These are phyloP conservation scores for Venturiaceae sp. DNA, from an alignment of 2,329 filamentous ascomycete genomes.

Conservation along the genomic window DNA sequence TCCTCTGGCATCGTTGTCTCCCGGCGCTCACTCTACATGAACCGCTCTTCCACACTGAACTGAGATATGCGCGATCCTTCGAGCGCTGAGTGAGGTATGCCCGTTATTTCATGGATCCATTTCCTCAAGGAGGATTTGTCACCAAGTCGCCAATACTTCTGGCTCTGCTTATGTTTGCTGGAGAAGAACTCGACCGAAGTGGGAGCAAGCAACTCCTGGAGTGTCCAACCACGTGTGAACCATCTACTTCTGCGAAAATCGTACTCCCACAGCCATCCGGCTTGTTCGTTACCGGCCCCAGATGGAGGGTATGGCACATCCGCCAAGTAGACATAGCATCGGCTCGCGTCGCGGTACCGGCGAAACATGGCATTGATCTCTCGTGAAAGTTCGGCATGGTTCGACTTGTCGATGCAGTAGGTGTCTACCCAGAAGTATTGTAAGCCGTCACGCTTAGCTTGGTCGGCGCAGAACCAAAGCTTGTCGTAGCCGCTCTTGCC, in stretches of 20 bases:
- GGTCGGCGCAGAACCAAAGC: slow-evolving; percentile 4
- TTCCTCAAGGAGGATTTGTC: slow-evolving; percentile 3
- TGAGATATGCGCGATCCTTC: slow-evolving; percentile 2
- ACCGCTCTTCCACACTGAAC: slow-evolving; percentile 5
- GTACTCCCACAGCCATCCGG: not conserved
- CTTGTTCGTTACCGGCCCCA: no score
- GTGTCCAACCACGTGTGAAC: no score
- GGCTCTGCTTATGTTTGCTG: slow-evolving; percentile 14
- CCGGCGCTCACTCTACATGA: not conserved
- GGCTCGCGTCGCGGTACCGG: slow-evolving; percentile 4
- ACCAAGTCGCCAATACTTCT: slow-evolving; percentile 1
- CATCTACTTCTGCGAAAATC: slow-evolving; percentile 13
- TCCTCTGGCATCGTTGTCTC: slow-evolving; percentile 3
- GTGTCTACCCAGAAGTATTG: no score
- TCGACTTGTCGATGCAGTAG: slow-evolving; percentile 1
- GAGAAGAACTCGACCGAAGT: slow-evolving; percentile 17
- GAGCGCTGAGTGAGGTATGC: slow-evolving; percentile 9
- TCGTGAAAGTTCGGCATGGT: not conserved
- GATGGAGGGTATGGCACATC: not conserved
- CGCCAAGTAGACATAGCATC: slow-evolving; percentile 10
- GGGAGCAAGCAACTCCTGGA: slow-evolving; percentile 15
- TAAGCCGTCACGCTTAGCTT: slow-evolving; percentile 11
- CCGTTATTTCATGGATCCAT: slow-evolving; percentile 11
- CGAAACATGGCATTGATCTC: not conserved
- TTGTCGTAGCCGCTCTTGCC: slow-evolving; percentile 5